Base-by-base conservation (phyloP, 2,329 filamentous ascomycete species). In the Aspergillus eucalypticola region DNA sequence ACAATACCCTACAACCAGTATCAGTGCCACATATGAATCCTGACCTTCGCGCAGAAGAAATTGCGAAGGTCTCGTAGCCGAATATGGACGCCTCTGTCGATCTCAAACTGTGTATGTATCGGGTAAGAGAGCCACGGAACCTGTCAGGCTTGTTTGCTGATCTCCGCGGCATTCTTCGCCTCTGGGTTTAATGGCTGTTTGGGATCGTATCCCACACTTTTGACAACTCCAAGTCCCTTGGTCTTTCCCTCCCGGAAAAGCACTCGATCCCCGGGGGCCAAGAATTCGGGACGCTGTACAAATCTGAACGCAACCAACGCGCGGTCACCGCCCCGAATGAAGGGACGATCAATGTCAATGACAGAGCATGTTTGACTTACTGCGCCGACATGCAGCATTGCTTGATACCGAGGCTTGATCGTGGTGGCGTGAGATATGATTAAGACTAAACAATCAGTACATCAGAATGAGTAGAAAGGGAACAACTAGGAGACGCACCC, bases 351-450 rank as follows among this genome's bases (percentile, higher is more conserved):
- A 66, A 99, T 95, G 71, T 97, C 95, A 70, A 99, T 96, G 72
- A 99, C 97, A 10, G 92, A 88, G 72, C 95, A 99, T 0, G 95
- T 99, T 78, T 99, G 95, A 42, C 90, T 92, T 46, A 99, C 90
- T 0, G 95, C 91, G 0, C 95, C 95, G 4, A 99, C 93, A 69
- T 99, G 95, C 21, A 99, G 84, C 93, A 98, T 99, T 0, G 95
- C 95, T 79, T 99, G 95, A 67, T 99, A 99, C 70, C 92, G 94
- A 0, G 88, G 92, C 76, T 96, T 95, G 76, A 99, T 99, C 46
- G 95, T 99, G 0, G 95, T 99, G 0, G 94, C 92, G 71, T 99
- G 95, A 3, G 91, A 96, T 6, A 99, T 83, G 66, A 99, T 98
- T 21, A 99, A 83, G 1, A 99, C 95, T 88, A 59, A 25, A 17